A percentile compares a stretch with the other conserved stretches of the same genome.
Conservation (phyloP, 1,284 basidiomycete genomes). For the Puccinia coronata region DNA sequence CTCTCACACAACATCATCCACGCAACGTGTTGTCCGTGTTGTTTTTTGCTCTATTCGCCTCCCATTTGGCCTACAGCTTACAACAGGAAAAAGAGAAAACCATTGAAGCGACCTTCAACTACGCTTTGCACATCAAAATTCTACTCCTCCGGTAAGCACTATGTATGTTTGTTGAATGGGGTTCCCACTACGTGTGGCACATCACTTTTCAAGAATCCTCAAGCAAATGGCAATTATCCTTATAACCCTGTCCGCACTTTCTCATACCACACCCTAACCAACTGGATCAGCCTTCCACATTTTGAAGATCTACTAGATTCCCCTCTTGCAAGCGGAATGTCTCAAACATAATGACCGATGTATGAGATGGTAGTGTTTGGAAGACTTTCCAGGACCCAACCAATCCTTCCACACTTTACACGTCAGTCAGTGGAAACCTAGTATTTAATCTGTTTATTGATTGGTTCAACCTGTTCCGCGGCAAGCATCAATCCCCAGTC, state of each 20-base stretch:
- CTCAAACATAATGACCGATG: not conserved
- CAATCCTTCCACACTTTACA: not conserved
- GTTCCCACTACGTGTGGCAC: not conserved
- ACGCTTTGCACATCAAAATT: not conserved
- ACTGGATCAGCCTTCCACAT: conserved; percentile 18
- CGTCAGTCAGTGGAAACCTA: conserved; percentile 10
- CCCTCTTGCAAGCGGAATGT: not conserved
- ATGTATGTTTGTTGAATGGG: not conserved
- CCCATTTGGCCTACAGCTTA: not conserved
- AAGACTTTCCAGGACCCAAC: conserved; percentile 19
- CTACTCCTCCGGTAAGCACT: not conserved
- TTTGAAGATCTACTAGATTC: conserved; percentile 33
- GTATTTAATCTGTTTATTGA: conserved; percentile 26
- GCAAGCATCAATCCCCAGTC: conserved; percentile 15
- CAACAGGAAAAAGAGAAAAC: not conserved
- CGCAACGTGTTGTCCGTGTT: not conserved
- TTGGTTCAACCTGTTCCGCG: conserved; percentile 26
- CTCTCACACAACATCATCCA: not conserved
- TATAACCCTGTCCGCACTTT: conserved; percentile 17
- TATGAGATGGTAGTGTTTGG: conserved; percentile 29
- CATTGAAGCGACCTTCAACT: conserved; percentile 2
- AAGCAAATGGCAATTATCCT: not conserved
- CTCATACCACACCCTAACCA: conserved; percentile 16
- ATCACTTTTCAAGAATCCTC: conserved; percentile 9
- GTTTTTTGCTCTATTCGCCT: conserved; percentile 7